Conservation (phyloP, 2,329 filamentous ascomycete genomes). For the Xylariaceae sp. region DNA sequence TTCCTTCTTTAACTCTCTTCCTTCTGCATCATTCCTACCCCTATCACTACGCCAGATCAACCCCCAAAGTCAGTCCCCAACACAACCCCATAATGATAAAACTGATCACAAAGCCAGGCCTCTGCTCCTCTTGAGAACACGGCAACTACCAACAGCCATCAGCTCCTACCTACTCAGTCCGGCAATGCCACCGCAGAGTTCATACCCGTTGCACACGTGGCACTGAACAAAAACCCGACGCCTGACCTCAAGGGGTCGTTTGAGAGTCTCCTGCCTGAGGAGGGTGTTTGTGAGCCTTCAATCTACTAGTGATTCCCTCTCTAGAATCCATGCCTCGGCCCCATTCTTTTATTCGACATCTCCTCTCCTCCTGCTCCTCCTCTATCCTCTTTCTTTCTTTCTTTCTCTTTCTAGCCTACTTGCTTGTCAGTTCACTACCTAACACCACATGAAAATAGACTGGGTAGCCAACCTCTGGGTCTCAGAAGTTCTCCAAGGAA, state of each 20-base stretch:
- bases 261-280: not conserved
- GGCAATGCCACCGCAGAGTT: not conserved
- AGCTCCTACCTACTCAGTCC: not conserved
- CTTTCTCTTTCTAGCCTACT: not conserved
- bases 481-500: not conserved
- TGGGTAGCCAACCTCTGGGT: slow-evolving; percentile 10
- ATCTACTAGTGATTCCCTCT: not conserved
- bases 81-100: too few species aligned
- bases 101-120: not conserved
- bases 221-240: slow-evolving; percentile 4
- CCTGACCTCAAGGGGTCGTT: not conserved
- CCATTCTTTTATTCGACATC: not conserved
- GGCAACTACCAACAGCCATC: not conserved
- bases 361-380: not conserved
- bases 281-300: slow-evolving; percentile 3
- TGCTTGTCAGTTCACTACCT: not conserved
- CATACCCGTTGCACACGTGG: slow-evolving; percentile 8
- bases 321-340: too few species aligned
- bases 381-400: too few species aligned
- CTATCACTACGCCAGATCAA: too few species aligned
- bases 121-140: not conserved
- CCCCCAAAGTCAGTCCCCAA: too few species aligned
- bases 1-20: too few species aligned
- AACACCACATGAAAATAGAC: not conserved
- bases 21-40: too few species aligned